Evolutionary conservation across 176 grass and related monocot genomes (phyloP).

Genomic region (Guadua angustifolia): DNA sequence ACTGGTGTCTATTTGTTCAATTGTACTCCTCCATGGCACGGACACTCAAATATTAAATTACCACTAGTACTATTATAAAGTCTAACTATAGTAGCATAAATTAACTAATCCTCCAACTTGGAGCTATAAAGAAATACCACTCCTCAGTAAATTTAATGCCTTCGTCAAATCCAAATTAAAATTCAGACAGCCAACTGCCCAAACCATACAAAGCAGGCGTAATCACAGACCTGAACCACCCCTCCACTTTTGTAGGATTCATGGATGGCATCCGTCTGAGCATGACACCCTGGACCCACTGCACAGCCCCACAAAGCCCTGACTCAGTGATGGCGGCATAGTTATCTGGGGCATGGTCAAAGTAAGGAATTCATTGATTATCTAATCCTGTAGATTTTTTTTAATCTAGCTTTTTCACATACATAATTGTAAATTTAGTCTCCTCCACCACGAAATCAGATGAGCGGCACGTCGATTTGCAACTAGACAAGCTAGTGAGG

Average conservation of each 20-base stretch:
- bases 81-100: not conserved
- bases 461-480: too few relatives aligned
- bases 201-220: not conserved
- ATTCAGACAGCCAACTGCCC: not conserved
- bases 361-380: too few relatives aligned
- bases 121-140: not conserved
- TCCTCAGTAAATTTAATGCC: not conserved
- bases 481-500: too few relatives aligned
- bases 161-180: not conserved
- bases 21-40: too few relatives aligned
- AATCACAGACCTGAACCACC: not conserved
- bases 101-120: not conserved
- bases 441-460: too few relatives aligned
- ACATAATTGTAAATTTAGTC: too few relatives aligned
- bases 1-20: not conserved
- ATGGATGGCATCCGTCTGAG: not conserved
- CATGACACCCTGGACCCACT: slow-evolving; percentile 7
- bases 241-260: not conserved
- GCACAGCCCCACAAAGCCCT: not conserved
- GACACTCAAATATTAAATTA: not conserved
- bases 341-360: slow-evolving; percentile 25
- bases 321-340: not conserved
- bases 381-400: too few relatives aligned
- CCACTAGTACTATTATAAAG: not conserved
- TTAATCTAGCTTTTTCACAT: too few relatives aligned